Conservation (phyloP, 768 basidiomycete species). For the Boletus reticuloceps region DNA sequence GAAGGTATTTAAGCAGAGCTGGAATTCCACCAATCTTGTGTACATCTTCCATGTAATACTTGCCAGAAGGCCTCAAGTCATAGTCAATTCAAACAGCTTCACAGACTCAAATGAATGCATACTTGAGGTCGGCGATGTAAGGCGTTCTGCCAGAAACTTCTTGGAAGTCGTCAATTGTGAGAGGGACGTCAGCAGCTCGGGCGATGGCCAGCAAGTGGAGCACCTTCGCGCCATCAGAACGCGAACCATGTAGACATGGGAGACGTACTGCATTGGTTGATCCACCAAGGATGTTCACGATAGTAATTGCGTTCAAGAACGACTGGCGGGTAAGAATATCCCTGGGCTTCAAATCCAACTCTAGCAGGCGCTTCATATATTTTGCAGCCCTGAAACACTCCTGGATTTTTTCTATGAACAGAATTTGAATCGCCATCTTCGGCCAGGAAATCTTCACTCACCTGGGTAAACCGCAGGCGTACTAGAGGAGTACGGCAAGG, state of each 20-base stretch:
- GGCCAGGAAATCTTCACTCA: constrained; percentile 22
- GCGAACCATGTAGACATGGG: background rate
- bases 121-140: constrained; percentile 82
- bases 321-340: constrained; percentile 68
- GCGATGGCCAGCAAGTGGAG: constrained; percentile 85
- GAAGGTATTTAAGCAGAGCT: constrained; percentile 78
- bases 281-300: constrained; percentile 79
- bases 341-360: constrained; percentile 78
- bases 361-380: constrained; percentile 72
- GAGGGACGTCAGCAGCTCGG: constrained; percentile 68
- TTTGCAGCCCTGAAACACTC: constrained; percentile 79
- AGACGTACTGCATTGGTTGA: constrained; percentile 78
- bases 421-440: background rate
- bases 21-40: constrained; percentile 86
- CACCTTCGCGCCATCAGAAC: constrained; percentile 45
- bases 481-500: constrained; percentile 74
- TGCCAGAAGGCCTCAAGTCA: constrained; percentile 77
- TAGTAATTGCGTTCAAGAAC: constrained; percentile 81
- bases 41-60: constrained; percentile 89
- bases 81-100: constrained; percentile 3
- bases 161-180: constrained; percentile 88
- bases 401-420: constrained; percentile 64
- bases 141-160: constrained; percentile 75
- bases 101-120: constrained; percentile 21
- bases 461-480: constrained; percentile 73